A percentile compares a stretch with the other conserved stretches of the same genome.
Conservation (phyloP, 495 filamentous ascomycete species). For the Apiosordaria backusii region DNA sequence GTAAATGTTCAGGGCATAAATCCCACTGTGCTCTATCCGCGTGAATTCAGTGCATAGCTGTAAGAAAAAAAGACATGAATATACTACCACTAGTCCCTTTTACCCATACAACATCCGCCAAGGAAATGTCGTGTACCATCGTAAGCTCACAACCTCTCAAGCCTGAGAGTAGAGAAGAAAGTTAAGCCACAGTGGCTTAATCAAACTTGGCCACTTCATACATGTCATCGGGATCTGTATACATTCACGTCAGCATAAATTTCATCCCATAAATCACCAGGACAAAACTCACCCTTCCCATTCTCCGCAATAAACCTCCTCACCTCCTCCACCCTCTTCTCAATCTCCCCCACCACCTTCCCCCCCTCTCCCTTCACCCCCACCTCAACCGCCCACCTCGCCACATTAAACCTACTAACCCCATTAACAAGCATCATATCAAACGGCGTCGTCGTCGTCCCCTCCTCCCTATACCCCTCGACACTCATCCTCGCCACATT, state of each 20-base stretch:
- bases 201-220: slow-evolving; percentile 27
- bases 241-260: too few relatives aligned
- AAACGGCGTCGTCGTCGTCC: slow-evolving; percentile 68
- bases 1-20: too few relatives aligned
- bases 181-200: too few relatives aligned
- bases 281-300: slow-evolving; percentile 38
- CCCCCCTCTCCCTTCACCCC: slow-evolving; percentile 38
- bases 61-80: too few relatives aligned
- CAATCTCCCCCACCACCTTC: slow-evolving; percentile 46
- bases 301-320: slow-evolving; percentile 55
- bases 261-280: too few relatives aligned
- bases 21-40: too few relatives aligned
- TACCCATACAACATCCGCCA: too few relatives aligned
- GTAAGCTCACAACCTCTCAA: too few relatives aligned
- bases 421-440: slow-evolving; percentile 70
- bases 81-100: too few relatives aligned
- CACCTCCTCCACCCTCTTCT: slow-evolving; percentile 48
- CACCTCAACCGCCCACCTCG: slow-evolving; percentile 48
- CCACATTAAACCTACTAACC: slow-evolving; percentile 62
- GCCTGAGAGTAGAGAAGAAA: too few relatives aligned
- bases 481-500: slow-evolving; percentile 52
- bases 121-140: too few relatives aligned
- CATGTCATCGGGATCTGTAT: slow-evolving; percentile 51
- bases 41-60: too few relatives aligned
- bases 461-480: slow-evolving; percentile 67